These are phyloP conservation scores for Chaetomiaceae sp. DNA, from an alignment of 2,329 filamentous ascomycete species.

Conservation along the genomic window DNA sequence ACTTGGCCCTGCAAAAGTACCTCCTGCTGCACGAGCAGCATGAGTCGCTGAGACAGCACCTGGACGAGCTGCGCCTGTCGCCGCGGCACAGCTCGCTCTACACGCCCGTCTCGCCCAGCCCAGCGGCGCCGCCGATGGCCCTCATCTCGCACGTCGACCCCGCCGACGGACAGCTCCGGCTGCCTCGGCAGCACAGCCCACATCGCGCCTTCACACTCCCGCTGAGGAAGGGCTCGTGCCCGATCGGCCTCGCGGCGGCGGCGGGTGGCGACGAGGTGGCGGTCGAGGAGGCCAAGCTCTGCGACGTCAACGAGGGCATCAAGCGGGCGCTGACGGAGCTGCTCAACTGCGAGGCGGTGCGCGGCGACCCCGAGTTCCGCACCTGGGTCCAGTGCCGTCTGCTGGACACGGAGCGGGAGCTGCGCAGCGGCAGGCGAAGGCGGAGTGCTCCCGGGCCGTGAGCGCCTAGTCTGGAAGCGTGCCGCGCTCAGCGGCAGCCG, in stretches of 20 bases:
- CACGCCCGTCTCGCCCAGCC: conserved; percentile 39
- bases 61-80: conserved; percentile 46
- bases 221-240: conserved; percentile 28
- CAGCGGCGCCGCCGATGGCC: conserved; percentile 59
- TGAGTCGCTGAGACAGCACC: conserved; percentile 47
- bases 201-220: conserved; percentile 26
- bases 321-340: conserved; percentile 59
- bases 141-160: conserved; percentile 44
- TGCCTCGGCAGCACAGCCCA: conserved; percentile 34
- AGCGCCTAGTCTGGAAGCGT: background rate
- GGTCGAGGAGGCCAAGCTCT: conserved; percentile 50
- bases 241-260: conserved; percentile 36
- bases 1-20: conserved; percentile 51
- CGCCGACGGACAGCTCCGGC: conserved; percentile 45
- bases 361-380: conserved; percentile 47
- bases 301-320: conserved; percentile 56
- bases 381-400: conserved; percentile 56
- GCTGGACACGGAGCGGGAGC: conserved; percentile 57
- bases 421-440: conserved; percentile 49
- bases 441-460: conserved; percentile 35
- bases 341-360: conserved; percentile 55
- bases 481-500: too few relatives aligned
- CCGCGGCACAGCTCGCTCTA: conserved; percentile 28
- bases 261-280: conserved; percentile 47
- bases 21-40: conserved; percentile 51